phyloP scores from a whole-genome alignment of 768 basidiomycete species.

The Boletus eberwhitei region DNA sequence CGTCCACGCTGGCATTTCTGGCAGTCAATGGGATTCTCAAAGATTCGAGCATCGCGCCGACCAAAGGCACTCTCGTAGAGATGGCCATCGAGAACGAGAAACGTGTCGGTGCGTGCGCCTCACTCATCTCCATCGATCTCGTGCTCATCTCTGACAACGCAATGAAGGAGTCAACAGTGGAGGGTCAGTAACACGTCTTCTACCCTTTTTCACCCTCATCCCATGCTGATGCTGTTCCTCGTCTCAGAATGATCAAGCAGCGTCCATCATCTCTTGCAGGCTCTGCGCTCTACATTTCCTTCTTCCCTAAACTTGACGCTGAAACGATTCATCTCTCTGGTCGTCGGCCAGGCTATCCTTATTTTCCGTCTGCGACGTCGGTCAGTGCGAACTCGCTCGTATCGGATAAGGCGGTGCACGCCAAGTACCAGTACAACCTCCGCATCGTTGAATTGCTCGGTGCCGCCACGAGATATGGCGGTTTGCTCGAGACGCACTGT shows the following conservation, averaged over 20 bases:
- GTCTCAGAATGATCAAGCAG: conserved; percentile 80
- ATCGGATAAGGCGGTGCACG: conserved; percentile 74
- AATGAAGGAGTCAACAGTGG: conserved; percentile 66
- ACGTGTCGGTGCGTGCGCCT: conserved; percentile 54
- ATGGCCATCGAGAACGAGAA: conserved; percentile 85
- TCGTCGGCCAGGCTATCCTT: conserved; percentile 18
- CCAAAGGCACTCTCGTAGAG: conserved; percentile 69
- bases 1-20: conserved; percentile 77
- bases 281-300: conserved; percentile 75
- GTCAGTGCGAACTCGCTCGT: conserved; percentile 55
- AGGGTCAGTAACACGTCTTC: conserved; percentile 44
- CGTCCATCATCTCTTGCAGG: conserved; percentile 74
- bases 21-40: conserved; percentile 66
- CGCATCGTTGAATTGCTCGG: conserved; percentile 90
- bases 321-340: conserved; percentile 61
- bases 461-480: too few species aligned
- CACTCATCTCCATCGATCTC: background rate
- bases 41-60: conserved; percentile 21
- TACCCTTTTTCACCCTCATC: too few species aligned
- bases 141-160: background rate
- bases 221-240: background rate
- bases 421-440: conserved; percentile 80
- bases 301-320: conserved; percentile 71
- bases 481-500: too few species aligned
- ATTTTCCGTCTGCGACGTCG: conserved; percentile 28